These are phyloP conservation scores for Debaryomycetaceae sp. DNA, from an alignment of 1,139 yeast species.

Conservation along the genomic window DNA sequence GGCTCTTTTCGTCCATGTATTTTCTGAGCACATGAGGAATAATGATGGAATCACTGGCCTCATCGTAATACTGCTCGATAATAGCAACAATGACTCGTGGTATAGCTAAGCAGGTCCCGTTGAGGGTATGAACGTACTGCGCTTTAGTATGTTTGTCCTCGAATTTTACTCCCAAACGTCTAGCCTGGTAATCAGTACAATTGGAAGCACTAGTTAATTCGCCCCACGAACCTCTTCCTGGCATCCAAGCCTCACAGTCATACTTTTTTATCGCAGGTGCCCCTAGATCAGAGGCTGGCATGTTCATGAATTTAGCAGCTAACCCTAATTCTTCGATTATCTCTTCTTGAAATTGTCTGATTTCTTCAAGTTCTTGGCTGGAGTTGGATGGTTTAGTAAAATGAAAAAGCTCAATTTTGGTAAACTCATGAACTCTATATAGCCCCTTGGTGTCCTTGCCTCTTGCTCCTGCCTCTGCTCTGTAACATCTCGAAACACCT, in stretches of 20 bases:
- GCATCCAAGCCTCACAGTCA: slow-evolving; percentile 99
- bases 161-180: slow-evolving; percentile 71
- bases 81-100: slow-evolving; percentile 90
- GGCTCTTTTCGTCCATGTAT: slow-evolving; percentile 60
- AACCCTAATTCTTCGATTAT: slow-evolving; percentile 69
- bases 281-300: slow-evolving; percentile 91
- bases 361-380: slow-evolving; percentile 50
- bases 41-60: slow-evolving; percentile 46
- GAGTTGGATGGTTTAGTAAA: slow-evolving; percentile 58
- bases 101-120: slow-evolving; percentile 95
- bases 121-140: slow-evolving; percentile 73
- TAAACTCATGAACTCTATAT: slow-evolving; percentile 94
- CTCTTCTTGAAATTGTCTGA: slow-evolving; percentile 63
- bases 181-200: slow-evolving; percentile 87
- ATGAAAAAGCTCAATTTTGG: slow-evolving; percentile 91
- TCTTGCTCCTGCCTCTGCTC: slow-evolving; percentile 98
- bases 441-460: slow-evolving; percentile 92
- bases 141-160: slow-evolving; percentile 33
- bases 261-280: slow-evolving; percentile 90
- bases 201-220: slow-evolving; percentile 90
- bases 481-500: slow-evolving; percentile 82
- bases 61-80: slow-evolving; percentile 78
- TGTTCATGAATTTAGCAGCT: slow-evolving; percentile 75
- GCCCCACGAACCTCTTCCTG: slow-evolving; percentile 92
- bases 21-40: slow-evolving; percentile 70